Conservation (phyloP, 768 basidiomycete genomes). For the Solioccasus polychromus region DNA sequence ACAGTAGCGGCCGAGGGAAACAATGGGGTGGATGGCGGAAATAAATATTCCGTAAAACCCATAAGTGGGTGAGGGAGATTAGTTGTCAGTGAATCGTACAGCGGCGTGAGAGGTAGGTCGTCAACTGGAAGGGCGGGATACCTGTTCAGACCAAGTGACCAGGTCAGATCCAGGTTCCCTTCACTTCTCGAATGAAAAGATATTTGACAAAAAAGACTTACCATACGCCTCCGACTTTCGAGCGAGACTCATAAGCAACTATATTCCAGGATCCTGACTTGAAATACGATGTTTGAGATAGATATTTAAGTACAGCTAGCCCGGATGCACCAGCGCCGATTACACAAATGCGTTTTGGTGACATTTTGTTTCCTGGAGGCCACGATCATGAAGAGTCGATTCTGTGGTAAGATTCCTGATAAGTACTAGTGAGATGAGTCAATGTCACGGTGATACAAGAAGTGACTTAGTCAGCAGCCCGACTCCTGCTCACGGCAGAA, state of each 20-base stretch:
- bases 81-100: slow-evolving; percentile 80
- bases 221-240: slow-evolving; percentile 77
- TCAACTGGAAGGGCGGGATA: slow-evolving; percentile 49
- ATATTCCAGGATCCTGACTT: slow-evolving; percentile 61
- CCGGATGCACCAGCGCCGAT: slow-evolving; percentile 79
- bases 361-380: slow-evolving; percentile 1
- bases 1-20: slow-evolving; percentile 64
- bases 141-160: slow-evolving; percentile 35
- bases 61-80: slow-evolving; percentile 80
- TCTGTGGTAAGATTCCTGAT: too few relatives aligned
- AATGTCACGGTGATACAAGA: too few relatives aligned
- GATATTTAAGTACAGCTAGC: slow-evolving; percentile 62
- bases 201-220: slow-evolving; percentile 30
- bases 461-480: too few relatives aligned
- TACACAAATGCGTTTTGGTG: slow-evolving; percentile 53
- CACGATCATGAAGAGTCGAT: slow-evolving; percentile 5
- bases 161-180: background rate
- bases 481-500: too few relatives aligned
- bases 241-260: slow-evolving; percentile 60
- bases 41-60: slow-evolving; percentile 60
- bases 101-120: slow-evolving; percentile 59
- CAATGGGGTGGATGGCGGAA: slow-evolving; percentile 69
- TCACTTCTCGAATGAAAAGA: background rate
- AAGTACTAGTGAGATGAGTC: too few relatives aligned
- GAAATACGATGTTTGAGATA: slow-evolving; percentile 57